A percentile compares a stretch with the other conserved stretches of the same genome.
phyloP scores from a whole-genome alignment of 2,329 filamentous ascomycete genomes.

The Cordyceps pruinosa region DNA sequence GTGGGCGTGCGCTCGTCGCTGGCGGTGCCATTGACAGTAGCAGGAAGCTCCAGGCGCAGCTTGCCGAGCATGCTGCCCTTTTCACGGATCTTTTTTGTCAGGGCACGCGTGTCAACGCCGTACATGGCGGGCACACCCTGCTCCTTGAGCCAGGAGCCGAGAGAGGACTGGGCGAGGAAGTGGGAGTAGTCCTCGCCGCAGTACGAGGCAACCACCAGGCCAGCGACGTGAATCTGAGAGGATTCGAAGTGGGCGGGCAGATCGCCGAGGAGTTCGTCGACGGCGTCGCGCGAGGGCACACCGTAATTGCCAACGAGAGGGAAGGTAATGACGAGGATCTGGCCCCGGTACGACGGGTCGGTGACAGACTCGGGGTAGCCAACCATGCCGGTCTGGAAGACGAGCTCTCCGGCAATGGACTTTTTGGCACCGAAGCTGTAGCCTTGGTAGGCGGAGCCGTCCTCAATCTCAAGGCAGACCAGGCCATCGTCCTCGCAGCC shows the following conservation, averaged over 20 bases:
- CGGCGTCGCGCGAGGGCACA: slow-evolving; percentile 77
- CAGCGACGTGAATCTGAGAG: slow-evolving; percentile 85
- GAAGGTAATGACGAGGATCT: slow-evolving; percentile 95
- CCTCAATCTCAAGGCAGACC: slow-evolving; percentile 85
- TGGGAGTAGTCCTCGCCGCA: slow-evolving; percentile 94
- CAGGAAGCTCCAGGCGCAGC: slow-evolving; percentile 62
- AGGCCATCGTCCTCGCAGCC: slow-evolving; percentile 50
- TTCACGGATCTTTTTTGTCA: slow-evolving; percentile 91
- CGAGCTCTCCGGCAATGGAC: slow-evolving; percentile 91
- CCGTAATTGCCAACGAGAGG: slow-evolving; percentile 96
- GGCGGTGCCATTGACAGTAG: slow-evolving; percentile 35
- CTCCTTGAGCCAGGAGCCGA: slow-evolving; percentile 94
- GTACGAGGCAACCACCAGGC: slow-evolving; percentile 85
- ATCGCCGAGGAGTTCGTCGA: slow-evolving; percentile 78
- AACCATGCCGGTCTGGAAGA: slow-evolving; percentile 99
- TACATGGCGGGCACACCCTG: slow-evolving; percentile 91
- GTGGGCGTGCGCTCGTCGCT: slow-evolving; percentile 19
- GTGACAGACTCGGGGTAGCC: slow-evolving; percentile 93
- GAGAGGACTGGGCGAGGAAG: slow-evolving; percentile 80
- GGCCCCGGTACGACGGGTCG: slow-evolving; percentile 80
- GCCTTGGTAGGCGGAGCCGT: slow-evolving; percentile 85
- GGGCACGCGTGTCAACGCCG: slow-evolving; percentile 83
- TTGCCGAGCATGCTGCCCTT: slow-evolving; percentile 95
- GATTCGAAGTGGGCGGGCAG: slow-evolving; percentile 92
- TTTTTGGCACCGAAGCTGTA: slow-evolving; percentile 95